Evolutionary conservation across 108 stramenopile species (phyloP), one percentile per base, ranked within the genome.

Genomic region (Aurantiochytrium sp.): DNA sequence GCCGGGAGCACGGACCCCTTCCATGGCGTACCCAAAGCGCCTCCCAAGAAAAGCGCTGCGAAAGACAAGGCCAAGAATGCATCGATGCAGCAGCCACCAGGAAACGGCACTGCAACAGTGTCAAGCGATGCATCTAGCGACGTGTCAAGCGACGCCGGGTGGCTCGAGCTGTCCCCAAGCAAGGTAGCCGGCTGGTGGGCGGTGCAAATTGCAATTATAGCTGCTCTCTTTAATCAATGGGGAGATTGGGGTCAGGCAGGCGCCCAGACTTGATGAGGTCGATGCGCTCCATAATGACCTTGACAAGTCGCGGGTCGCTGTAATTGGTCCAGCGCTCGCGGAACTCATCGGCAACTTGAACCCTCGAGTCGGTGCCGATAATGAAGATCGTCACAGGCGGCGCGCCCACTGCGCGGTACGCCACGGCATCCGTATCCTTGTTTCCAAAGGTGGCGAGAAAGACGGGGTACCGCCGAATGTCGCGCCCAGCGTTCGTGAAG

Each of bases 381-480:
- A 83, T 51, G 49, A 83, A 83, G 21, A 83, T 51, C 5, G 73
- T 83, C n/a, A 83, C 49, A 8, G 44, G 47, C 1, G 73, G 73
- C 10, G 73, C 73, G 21, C 73, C 73, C n/a, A 43, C 44, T 10
- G 73, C 73, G 23, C 44, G 49, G 49, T 83, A 83, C 23, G 73
- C 73, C 12, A 25, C 44, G 47, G 49, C 73, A 21, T 83, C 73
- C 5, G 73, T 83, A 21, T 83, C 73, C 25, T 83, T 83, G 73
- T 83, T 83, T 16, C 73, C 73, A 83, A 83, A 83, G 49, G 73
- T 83, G 19, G 73, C 73, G 6, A 83, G 73, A 21, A 51, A 83
- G 0, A 83, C 73, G 14, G 73, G 73, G 1, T 83, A 83, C 47
- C 49, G 44, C 5, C 73, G 73, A 21, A 83, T 83, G 49, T 83